Evolutionary conservation across 352 stramenopile genomes (phyloP).

Genomic region (Pythium insidiosum): DNA sequence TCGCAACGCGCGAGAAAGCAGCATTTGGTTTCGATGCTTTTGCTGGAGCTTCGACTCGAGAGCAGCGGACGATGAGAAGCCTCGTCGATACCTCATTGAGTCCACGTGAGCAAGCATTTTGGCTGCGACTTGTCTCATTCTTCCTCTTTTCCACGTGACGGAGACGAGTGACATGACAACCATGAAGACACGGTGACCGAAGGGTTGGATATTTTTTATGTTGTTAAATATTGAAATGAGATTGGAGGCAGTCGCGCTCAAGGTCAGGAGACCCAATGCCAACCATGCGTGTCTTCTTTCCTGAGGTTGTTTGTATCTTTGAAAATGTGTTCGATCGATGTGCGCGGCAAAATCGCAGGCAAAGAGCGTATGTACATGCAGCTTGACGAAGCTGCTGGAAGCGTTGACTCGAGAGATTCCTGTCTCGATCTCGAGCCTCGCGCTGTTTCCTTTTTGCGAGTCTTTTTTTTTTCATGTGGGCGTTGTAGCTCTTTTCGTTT

Average conservation of each 20-base stretch:
- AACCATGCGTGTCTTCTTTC: too few relatives aligned
- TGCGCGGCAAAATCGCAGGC: too few relatives aligned
- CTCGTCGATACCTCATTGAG: too few relatives aligned
- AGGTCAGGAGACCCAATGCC: neutral
- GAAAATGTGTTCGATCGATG: too few relatives aligned
- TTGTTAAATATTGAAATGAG: conserved; percentile 13
- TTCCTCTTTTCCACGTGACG: conserved; percentile 18
- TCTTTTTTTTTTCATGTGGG: neutral
- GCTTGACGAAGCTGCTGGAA: too few relatives aligned
- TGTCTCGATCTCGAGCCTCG: neutral
- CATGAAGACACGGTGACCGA: too few relatives aligned
- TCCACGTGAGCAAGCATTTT: conserved; percentile 16
- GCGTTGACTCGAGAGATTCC: too few relatives aligned
- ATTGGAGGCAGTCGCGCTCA: neutral
- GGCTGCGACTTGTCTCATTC: conserved; percentile 14
- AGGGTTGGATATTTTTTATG: conserved; percentile 10
- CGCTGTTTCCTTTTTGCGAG: neutral
- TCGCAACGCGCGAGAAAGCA: neutral
- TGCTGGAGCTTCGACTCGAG: too few relatives aligned
- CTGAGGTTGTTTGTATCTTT: too few relatives aligned
- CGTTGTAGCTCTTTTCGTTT: neutral
- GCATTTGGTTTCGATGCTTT: conserved; percentile 10
- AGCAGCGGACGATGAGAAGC: too few relatives aligned
- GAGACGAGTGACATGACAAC: too few relatives aligned
- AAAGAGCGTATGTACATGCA: too few relatives aligned